These are phyloP conservation scores for Pinus tabuliformis DNA, from an alignment of 75 land plant genomes.

Conservation along the genomic window DNA sequence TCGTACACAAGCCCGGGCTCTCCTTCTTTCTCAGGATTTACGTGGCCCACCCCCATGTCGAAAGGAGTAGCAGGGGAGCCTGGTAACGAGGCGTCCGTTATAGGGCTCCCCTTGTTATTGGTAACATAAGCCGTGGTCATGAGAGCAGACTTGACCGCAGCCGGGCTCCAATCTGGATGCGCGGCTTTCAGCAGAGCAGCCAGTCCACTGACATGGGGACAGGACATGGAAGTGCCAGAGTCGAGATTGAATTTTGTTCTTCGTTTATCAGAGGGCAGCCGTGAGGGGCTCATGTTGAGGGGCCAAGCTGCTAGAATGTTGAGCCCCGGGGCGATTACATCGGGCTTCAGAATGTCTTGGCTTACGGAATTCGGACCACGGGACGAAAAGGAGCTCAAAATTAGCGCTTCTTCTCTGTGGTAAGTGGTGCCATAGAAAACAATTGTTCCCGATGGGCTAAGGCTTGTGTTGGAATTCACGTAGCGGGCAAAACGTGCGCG, in stretches of 20 bases:
- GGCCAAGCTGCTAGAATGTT: slow-evolving; percentile 12
- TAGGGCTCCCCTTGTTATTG: slow-evolving; percentile 19
- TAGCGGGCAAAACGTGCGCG: slow-evolving; percentile 15
- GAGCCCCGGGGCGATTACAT: slow-evolving; percentile 14
- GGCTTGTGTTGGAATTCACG: neutral
- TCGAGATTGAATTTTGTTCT: too few relatives aligned
- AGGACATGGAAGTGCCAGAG: too few relatives aligned
- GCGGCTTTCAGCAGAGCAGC: slow-evolving; percentile 55
- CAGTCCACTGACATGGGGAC: slow-evolving; percentile 29
- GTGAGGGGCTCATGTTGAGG: neutral
- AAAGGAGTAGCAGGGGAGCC: neutral
- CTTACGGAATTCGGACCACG: slow-evolving; percentile 31
- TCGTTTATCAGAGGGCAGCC: neutral
- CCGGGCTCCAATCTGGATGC: slow-evolving; percentile 76
- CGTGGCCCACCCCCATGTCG: slow-evolving; percentile 51
- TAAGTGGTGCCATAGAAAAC: too few relatives aligned
- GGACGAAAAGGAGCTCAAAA: too few relatives aligned
- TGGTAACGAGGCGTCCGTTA: slow-evolving; percentile 25
- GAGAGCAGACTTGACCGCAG: slow-evolving; percentile 71
- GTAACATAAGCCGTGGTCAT: slow-evolving; percentile 34
- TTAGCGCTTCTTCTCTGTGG: too few relatives aligned
- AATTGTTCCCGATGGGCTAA: slow-evolving; percentile 14
- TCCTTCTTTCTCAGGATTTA: slow-evolving; percentile 53
- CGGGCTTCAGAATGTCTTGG: slow-evolving; percentile 23
- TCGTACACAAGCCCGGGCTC: slow-evolving; percentile 76